Base-by-base conservation (phyloP, 2,329 filamentous ascomycete species). In the Venturiaceae sp. region DNA sequence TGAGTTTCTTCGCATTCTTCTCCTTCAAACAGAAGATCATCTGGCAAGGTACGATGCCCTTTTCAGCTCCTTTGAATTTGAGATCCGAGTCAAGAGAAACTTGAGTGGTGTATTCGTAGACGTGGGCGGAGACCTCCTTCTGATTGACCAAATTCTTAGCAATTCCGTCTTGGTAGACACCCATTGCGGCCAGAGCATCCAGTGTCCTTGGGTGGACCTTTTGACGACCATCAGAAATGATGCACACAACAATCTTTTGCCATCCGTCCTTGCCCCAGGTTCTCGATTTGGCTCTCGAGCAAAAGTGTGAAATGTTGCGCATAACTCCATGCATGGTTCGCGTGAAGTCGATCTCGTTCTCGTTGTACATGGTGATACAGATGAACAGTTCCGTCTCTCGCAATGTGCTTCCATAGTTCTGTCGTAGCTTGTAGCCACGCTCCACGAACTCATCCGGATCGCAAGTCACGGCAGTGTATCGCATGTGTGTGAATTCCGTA, bases 11-110 rank as follows among this genome's bases (percentile, higher is more conserved):
- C 69, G 88, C 83, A 71, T 99, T 99, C 77, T 94, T 92, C 72
- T 99, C 94, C 75, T 99, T 99, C 62, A 99, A 77, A 68, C 95
- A 99, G 73, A 99, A 99, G 66, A 99, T 92, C 78, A 99, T 90
- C 75, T 99, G 94, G 69, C 91, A 95, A 1, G 94, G 95, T 13
- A 97, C 90, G 64, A 99, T 99, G 33, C 95, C 94, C 77, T 99
- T 99, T 74, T 99, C 95, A 1, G 94, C 94, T 34, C 95, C 94
- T 77, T 99, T 99, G 79, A 99, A 99, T 72, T 96, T 96, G 63
- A 99, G 82, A 65, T 96, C 92, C 0, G 92, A 83, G 70, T 99
- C 94, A 9, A 99, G 82, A 0, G 92, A 97, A 11, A 99, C 94
- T 68, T 99, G 95, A 0, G 94, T 97, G 0, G 94, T 99, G 75